These are phyloP conservation scores for Ananas comosus DNA, from an alignment of 176 grass and related monocot species.

Conservation along the genomic window DNA sequence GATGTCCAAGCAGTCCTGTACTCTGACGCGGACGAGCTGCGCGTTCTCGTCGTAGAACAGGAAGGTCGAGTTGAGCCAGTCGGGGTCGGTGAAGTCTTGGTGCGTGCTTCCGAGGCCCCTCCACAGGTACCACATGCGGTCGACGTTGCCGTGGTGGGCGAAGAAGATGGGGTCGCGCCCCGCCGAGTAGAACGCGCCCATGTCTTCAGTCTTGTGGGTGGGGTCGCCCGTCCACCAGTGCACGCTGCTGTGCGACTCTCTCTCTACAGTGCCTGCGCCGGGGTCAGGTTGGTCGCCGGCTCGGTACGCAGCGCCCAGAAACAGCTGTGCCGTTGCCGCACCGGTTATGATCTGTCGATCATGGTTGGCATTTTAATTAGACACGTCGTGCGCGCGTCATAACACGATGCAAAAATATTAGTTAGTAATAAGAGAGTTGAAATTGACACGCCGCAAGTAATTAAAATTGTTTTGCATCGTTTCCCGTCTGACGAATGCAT, in stretches of 20 bases:
- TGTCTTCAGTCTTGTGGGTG: slow-evolving; percentile 21
- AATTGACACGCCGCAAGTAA: too few relatives aligned
- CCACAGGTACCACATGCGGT: slow-evolving; percentile 57
- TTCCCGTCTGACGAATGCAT: neutral
- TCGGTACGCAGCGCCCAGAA: slow-evolving; percentile 34
- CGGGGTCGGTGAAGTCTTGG: slow-evolving; percentile 20
- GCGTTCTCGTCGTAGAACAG: slow-evolving; percentile 58
- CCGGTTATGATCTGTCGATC: slow-evolving; percentile 29
- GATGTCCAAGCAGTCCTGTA: slow-evolving; percentile 25
- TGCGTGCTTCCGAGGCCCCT: slow-evolving; percentile 23
- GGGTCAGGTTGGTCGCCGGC: slow-evolving; percentile 25
- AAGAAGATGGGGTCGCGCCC: slow-evolving; percentile 47
- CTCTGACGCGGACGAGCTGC: slow-evolving; percentile 28
- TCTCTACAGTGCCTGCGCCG: slow-evolving; percentile 25
- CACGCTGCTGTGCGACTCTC: slow-evolving; percentile 27
- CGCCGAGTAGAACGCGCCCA: slow-evolving; percentile 49
- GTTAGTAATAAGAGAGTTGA: too few relatives aligned
- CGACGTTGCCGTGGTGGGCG: slow-evolving; percentile 48
- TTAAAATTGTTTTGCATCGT: neutral
- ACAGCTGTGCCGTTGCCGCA: slow-evolving; percentile 21
- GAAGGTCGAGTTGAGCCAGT: slow-evolving; percentile 47
- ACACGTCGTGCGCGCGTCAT: too few relatives aligned
- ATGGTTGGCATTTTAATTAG: too few relatives aligned
- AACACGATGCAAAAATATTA: neutral
- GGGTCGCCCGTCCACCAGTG: slow-evolving; percentile 39